Evolutionary conservation across 2,329 filamentous ascomycete genomes (phyloP), one percentile per base, ranked within the genome.

Genomic region (Aureobasidium sp.): DNA sequence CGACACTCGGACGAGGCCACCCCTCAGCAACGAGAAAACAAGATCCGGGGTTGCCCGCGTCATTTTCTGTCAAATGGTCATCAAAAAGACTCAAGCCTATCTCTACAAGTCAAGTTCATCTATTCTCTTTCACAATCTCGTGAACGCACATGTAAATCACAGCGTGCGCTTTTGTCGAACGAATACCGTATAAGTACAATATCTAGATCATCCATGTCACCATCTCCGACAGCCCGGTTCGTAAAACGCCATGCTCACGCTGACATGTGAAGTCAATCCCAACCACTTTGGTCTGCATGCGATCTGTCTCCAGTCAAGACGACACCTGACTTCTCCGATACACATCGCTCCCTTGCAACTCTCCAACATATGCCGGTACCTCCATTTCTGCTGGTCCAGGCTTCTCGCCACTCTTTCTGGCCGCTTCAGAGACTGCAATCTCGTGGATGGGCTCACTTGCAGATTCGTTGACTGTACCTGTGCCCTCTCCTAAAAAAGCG

Each of bases 191-290:
- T 20, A 41, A 20, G n/a, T 8, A 29, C n/a, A 20, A 9, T 13
- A 5, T 50, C 20, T 34, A 20, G 34, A 55, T 43, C 8, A 29
- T 41, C 13, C 51, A 55, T 55, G 36, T 12, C 51, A 32, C 24
- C 51, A 1, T 39, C 51, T 32, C 51, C 51, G 36, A 26, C 51
- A 55, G 51, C 51, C 52, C 39, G 52, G 37, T 34, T 44, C 10
- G 17, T 27, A 26, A 17, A 32, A 56, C 37, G 52, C 52, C 55
- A 59, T 59, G 41, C 43, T 43, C 17, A 41, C 34, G 3, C 3
- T 47, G 41, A 59, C 55, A 59, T 47, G 55, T 47, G 55, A 47
- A 59, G 41, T 59, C 29, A 41, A 13, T 17, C 55, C 43, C 43
- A 57, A 57, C 53, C 37, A 44, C 9, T 34, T 34, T 37, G 13